Percentiles rank a stretch among this genome's conserved stretches.
phyloP scores from a whole-genome alignment of 495 filamentous ascomycete genomes.

The Chaetomium cochliodes region DNA sequence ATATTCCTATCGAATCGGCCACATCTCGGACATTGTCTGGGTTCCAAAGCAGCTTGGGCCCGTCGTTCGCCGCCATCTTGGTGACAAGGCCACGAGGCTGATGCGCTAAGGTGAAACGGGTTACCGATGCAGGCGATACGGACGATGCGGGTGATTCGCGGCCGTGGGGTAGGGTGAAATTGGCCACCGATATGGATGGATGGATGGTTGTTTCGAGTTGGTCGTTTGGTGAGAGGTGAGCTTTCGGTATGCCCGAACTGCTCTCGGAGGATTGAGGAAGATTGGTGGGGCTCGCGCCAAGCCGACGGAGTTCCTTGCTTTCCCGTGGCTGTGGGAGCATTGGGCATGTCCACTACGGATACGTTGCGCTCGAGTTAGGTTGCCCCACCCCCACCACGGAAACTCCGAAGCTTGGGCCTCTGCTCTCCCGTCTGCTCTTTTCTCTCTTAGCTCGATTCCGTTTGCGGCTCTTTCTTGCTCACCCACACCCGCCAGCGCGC shows the following conservation, averaged over 20 bases:
- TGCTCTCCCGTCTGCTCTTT: too few relatives aligned
- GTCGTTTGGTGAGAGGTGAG: neutral
- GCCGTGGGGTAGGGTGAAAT: neutral
- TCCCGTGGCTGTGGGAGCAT: too few relatives aligned
- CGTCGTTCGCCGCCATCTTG: conserved; percentile 34
- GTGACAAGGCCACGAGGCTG: neutral
- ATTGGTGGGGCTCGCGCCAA: neutral
- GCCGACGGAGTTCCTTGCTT: neutral
- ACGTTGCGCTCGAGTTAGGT: too few relatives aligned
- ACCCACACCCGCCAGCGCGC: too few relatives aligned
- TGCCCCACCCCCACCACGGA: too few relatives aligned
- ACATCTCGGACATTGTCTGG: conserved; percentile 93
- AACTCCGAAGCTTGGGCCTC: too few relatives aligned
- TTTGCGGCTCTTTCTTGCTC: too few relatives aligned
- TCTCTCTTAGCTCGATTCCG: too few relatives aligned
- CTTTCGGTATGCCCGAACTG: neutral
- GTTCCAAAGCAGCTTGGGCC: conserved; percentile 72
- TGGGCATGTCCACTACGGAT: too few relatives aligned
- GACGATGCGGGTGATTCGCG: neutral
- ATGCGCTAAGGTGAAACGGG: neutral
- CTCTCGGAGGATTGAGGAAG: neutral
- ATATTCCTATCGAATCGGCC: conserved; percentile 89
- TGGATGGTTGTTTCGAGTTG: neutral
- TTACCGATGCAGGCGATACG: neutral
- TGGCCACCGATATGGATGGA: neutral